These are phyloP conservation scores for Albatrellus sp. DNA, from an alignment of 1,284 basidiomycete genomes.

Conservation along the genomic window DNA sequence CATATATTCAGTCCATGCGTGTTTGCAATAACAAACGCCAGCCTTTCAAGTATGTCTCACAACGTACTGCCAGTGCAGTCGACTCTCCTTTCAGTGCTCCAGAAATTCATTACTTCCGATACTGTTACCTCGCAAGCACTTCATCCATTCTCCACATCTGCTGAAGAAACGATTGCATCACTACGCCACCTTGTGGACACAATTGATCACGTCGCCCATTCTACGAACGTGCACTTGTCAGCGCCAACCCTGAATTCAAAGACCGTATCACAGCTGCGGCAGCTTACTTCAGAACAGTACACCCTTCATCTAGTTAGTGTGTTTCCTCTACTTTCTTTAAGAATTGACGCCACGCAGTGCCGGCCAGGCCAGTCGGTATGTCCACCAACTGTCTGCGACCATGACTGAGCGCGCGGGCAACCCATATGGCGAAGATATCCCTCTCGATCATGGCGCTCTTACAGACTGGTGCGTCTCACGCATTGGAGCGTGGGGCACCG, in stretches of 20 bases:
- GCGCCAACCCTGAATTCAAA: slow-evolving; percentile 45
- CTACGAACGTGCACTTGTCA: slow-evolving; percentile 33
- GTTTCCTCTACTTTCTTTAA: slow-evolving; percentile 7
- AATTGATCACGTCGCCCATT: slow-evolving; percentile 38
- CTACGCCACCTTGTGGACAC: slow-evolving; percentile 39
- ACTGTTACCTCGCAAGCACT: slow-evolving; percentile 21
- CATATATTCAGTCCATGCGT: no score
- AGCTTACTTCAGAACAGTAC: slow-evolving; percentile 42
- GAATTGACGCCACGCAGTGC: slow-evolving; percentile 9
- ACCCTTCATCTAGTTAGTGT: slow-evolving; percentile 33
- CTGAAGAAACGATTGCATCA: slow-evolving; percentile 26
- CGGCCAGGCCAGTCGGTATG: slow-evolving; percentile 38
- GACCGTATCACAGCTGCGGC: slow-evolving; percentile 50
- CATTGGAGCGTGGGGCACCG: slow-evolving; percentile 45
- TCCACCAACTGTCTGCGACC: slow-evolving; percentile 32
- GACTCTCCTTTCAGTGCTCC: slow-evolving; percentile 32
- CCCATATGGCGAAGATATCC: slow-evolving; percentile 49
- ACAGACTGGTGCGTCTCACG: slow-evolving; percentile 44
- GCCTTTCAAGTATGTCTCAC: no score
- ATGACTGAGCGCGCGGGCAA: slow-evolving; percentile 27
- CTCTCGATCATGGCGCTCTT: slow-evolving; percentile 30
- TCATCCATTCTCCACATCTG: slow-evolving; percentile 39
- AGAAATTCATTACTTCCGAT: slow-evolving; percentile 26
- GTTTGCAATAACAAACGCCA: no score
- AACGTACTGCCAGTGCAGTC: not conserved